Percentiles rank a stretch among this genome's conserved stretches.
These are phyloP conservation scores for Yarrowia sp. DNA, from an alignment of 805 yeast genomes.

Conservation along the genomic window DNA sequence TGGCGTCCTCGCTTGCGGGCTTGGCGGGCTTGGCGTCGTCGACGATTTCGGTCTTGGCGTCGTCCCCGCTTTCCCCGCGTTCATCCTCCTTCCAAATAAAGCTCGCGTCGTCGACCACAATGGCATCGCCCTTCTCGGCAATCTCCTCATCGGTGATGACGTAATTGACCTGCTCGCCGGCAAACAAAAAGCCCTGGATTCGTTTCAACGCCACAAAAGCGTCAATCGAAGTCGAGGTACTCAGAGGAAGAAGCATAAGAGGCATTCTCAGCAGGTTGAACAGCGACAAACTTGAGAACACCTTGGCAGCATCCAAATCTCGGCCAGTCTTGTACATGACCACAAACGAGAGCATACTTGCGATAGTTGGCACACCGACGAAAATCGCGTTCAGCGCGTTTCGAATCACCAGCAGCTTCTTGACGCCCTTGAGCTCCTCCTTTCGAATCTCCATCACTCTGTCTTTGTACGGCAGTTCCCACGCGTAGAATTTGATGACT, in stretches of 20 bases:
- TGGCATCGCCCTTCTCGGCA: slow-evolving; percentile 56
- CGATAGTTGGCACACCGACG: slow-evolving; percentile 67
- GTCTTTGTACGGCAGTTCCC: slow-evolving; percentile 77
- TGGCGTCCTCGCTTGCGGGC: slow-evolving; percentile 47
- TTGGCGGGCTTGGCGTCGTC: not conserved
- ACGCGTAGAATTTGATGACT: slow-evolving; percentile 81
- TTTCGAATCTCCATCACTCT: slow-evolving; percentile 60
- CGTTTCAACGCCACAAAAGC: slow-evolving; percentile 90
- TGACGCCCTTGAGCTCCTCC: slow-evolving; percentile 65
- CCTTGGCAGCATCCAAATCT: slow-evolving; percentile 60
- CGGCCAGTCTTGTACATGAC: slow-evolving; percentile 56
- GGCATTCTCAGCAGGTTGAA: slow-evolving; percentile 73
- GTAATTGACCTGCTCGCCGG: slow-evolving; percentile 52
- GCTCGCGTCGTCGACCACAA: slow-evolving; percentile 55
- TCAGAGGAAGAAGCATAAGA: slow-evolving; percentile 67
- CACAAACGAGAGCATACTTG: slow-evolving; percentile 68
- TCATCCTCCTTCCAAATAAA: slow-evolving; percentile 67
- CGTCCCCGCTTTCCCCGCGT: not conserved
- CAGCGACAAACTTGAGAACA: slow-evolving; percentile 73
- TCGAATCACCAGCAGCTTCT: slow-evolving; percentile 67
- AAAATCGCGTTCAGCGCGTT: slow-evolving; percentile 70
- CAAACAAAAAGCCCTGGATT: slow-evolving; percentile 72
- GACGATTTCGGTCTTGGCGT: not conserved
- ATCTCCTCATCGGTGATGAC: slow-evolving; percentile 44
- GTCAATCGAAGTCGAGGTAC: slow-evolving; percentile 82